Evolutionary conservation across 2,329 filamentous ascomycete genomes (phyloP).

Genomic region (Aspergillus sp.): DNA sequence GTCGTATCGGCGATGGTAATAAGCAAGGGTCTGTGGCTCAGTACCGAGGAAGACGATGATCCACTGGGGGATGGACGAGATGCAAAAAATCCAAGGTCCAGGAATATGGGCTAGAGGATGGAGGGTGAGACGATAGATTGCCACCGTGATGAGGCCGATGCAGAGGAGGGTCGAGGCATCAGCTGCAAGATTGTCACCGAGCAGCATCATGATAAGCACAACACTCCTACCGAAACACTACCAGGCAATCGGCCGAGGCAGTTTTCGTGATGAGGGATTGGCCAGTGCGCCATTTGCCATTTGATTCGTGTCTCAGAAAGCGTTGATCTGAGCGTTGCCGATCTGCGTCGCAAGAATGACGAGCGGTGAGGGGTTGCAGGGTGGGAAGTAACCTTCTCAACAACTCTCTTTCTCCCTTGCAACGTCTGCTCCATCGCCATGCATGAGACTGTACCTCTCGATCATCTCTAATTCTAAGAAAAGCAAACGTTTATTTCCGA

Average conservation of each 20-base stretch:
- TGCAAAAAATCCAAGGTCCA: not conserved
- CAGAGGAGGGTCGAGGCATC: not conserved
- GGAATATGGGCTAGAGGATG: conserved; percentile 2
- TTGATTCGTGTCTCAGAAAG: not conserved
- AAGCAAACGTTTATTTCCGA: no score
- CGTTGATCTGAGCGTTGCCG: not conserved
- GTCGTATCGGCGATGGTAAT: conserved; percentile 1
- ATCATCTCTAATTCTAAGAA: no score
- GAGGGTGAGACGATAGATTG: not conserved
- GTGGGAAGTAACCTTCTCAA: not conserved
- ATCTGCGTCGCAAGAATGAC: not conserved
- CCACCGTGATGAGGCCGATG: not conserved
- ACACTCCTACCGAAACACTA: not conserved
- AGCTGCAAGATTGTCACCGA: not conserved
- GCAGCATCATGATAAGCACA: not conserved
- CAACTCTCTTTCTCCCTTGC: not conserved
- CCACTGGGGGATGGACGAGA: conserved; percentile 1
- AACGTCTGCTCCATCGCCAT: not conserved
- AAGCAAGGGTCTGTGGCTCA: not conserved
- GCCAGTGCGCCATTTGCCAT: not conserved
- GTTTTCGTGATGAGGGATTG: not conserved
- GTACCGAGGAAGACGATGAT: not conserved
- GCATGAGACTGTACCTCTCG: not conserved
- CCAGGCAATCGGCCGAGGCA: not conserved
- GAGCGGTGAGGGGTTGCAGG: not conserved